These are phyloP conservation scores for Mycena galopus DNA, from an alignment of 768 basidiomycete species.

Conservation along the genomic window DNA sequence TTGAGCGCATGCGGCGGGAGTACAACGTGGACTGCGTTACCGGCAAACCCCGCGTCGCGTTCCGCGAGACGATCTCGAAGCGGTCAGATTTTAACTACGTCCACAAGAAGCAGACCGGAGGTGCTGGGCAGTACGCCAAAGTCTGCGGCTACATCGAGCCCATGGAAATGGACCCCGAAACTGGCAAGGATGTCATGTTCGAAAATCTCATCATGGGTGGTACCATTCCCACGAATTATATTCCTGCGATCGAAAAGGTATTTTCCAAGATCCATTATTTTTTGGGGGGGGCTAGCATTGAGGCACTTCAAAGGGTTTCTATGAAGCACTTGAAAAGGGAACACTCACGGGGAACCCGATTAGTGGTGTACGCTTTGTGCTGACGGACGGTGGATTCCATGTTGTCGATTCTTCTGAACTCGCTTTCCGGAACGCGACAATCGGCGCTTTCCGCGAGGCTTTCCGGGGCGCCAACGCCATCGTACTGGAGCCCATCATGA, in stretches of 20 bases:
- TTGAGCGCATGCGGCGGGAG: slow-evolving; percentile 98
- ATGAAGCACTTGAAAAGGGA: slow-evolving; percentile 93
- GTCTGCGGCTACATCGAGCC: slow-evolving; percentile 94
- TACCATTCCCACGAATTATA: slow-evolving; percentile 90
- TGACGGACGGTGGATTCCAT: slow-evolving; percentile 94
- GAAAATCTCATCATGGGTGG: slow-evolving; percentile 93
- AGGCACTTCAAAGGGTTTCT: slow-evolving; percentile 78
- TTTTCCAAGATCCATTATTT: background rate
- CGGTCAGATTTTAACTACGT: slow-evolving; percentile 88
- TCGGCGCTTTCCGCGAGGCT: slow-evolving; percentile 93
- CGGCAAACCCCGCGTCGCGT: slow-evolving; percentile 96
- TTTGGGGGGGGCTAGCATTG: background rate
- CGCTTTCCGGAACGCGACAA: slow-evolving; percentile 91
- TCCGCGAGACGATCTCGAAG: slow-evolving; percentile 93
- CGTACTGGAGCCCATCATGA: slow-evolving; percentile 98
- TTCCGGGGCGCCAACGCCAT: slow-evolving; percentile 83
- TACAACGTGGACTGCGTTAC: slow-evolving; percentile 95
- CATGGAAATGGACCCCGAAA: slow-evolving; percentile 79
- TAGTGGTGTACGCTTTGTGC: slow-evolving; percentile 85
- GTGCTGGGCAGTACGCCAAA: slow-evolving; percentile 96
- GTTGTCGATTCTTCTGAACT: slow-evolving; percentile 96
- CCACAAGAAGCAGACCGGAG: slow-evolving; percentile 98
- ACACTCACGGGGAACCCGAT: slow-evolving; percentile 89
- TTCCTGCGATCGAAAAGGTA: slow-evolving; percentile 96
- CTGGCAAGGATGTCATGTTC: slow-evolving; percentile 87